phyloP scores from a whole-genome alignment of 495 filamentous ascomycete species.

The Talaromyces stipitatus region DNA sequence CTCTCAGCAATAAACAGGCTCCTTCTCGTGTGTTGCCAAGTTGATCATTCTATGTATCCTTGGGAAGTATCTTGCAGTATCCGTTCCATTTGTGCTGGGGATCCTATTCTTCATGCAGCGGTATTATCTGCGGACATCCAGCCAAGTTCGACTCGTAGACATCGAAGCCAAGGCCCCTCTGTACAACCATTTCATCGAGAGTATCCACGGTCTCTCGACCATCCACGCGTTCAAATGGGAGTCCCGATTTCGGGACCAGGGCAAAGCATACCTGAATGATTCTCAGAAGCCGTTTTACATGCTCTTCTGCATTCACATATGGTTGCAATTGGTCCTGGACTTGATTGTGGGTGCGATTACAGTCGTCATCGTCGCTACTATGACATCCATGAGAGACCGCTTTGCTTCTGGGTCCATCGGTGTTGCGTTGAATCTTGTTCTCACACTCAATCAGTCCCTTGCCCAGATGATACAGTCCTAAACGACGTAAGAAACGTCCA shows the following conservation, averaged over 20 bases:
- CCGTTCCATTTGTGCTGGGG: conserved; percentile 39
- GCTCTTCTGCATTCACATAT: conserved; percentile 59
- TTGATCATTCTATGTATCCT: conserved; percentile 1
- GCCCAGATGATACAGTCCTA: conserved; percentile 33
- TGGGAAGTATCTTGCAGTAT: conserved; percentile 35
- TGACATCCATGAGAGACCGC: conserved; percentile 31
- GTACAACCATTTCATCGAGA: conserved; percentile 63
- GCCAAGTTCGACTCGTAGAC: conserved; percentile 51
- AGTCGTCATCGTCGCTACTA: conserved; percentile 38
- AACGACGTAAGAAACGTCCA: conserved; percentile 48
- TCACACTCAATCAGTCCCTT: conserved; percentile 42
- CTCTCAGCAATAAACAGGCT: background rate
- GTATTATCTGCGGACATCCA: conserved; percentile 55
- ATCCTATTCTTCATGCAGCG: conserved; percentile 45
- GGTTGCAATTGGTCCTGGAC: conserved; percentile 63
- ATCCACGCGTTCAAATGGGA: conserved; percentile 64
- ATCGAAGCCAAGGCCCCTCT: conserved; percentile 53
- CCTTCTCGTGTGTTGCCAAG: background rate
- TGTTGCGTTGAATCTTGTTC: conserved; percentile 49
- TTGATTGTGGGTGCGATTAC: conserved; percentile 51
- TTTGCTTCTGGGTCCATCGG: conserved; percentile 44
- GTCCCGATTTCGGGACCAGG: conserved; percentile 46
- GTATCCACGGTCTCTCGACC: conserved; percentile 55
- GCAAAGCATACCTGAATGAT: conserved; percentile 51
- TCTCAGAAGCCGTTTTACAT: conserved; percentile 47